Conservation (phyloP, 2,329 filamentous ascomycete genomes). For the Colletotrichum sp. region DNA sequence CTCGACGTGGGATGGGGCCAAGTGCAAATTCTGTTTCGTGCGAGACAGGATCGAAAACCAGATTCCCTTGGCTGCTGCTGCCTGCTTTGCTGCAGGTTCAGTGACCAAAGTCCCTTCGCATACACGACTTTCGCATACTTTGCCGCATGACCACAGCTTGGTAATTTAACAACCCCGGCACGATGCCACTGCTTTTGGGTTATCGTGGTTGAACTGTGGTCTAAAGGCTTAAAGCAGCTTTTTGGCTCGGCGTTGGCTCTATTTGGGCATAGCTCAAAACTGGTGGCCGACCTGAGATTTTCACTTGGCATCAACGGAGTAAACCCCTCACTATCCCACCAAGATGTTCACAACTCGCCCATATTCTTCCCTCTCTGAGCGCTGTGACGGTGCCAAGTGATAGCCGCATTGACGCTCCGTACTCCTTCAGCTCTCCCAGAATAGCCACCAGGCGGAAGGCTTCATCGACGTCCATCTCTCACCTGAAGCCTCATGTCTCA, state of each 20-base stretch:
- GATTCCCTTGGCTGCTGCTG: background rate
- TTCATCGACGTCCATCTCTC: background rate
- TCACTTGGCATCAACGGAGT: background rate
- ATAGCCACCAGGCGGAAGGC: background rate
- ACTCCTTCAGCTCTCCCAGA: background rate
- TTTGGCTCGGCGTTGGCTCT: background rate
- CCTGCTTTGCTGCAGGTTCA: background rate
- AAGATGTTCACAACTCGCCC: background rate
- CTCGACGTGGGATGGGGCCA: background rate
- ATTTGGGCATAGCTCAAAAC: background rate
- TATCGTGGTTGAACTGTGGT: background rate
- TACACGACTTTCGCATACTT: background rate
- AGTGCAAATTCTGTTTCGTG: background rate
- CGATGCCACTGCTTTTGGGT: background rate
- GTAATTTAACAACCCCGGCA: background rate
- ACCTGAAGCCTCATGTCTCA: background rate
- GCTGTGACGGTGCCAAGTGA: background rate
- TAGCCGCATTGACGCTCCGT: background rate
- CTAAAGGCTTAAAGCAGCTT: background rate
- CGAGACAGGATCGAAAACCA: background rate
- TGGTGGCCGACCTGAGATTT: background rate
- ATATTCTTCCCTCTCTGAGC: background rate
- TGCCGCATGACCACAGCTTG: background rate
- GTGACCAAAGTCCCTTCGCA: background rate
- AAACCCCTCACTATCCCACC: background rate